These are phyloP conservation scores for Helotiales sp. DNA, from an alignment of 2,329 filamentous ascomycete genomes.

Conservation along the genomic window DNA sequence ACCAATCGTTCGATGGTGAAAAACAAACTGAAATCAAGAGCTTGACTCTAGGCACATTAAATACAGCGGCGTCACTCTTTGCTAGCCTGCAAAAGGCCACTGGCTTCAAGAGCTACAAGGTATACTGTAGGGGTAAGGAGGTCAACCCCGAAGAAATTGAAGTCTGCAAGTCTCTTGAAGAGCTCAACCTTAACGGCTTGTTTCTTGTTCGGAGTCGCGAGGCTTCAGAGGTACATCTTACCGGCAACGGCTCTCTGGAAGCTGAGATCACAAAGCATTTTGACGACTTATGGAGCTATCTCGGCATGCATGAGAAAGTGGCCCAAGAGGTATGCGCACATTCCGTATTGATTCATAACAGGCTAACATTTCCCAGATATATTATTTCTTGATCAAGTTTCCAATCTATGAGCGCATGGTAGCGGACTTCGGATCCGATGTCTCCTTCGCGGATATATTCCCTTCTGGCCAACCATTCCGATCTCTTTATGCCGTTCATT, in stretches of 20 bases:
- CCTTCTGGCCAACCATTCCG: constrained; percentile 69
- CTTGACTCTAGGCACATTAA: constrained; percentile 66
- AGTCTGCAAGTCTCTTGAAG: constrained; percentile 62
- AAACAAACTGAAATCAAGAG: constrained; percentile 59
- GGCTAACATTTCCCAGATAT: constrained; percentile 51
- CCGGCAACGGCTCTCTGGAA: constrained; percentile 65
- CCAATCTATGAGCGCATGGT: constrained; percentile 66
- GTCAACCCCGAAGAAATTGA: constrained; percentile 61
- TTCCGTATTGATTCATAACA: neutral
- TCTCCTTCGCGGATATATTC: constrained; percentile 63
- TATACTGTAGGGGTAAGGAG: constrained; percentile 69
- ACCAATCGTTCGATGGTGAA: constrained; percentile 69
- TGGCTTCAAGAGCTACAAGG: constrained; percentile 72
- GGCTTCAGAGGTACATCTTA: constrained; percentile 44
- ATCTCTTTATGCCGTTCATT: constrained; percentile 70
- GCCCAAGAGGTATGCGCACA: constrained; percentile 59
- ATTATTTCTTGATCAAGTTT: constrained; percentile 68
- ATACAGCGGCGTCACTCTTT: constrained; percentile 70
- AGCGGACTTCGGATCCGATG: constrained; percentile 54
- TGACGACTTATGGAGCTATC: constrained; percentile 76
- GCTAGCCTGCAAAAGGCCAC: constrained; percentile 67
- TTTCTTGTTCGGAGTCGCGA: constrained; percentile 65
- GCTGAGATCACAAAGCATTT: constrained; percentile 80
- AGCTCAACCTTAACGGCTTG: constrained; percentile 67
- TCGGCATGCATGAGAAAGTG: constrained; percentile 70